These are phyloP conservation scores for Hymenoscyphus albidus DNA, from an alignment of 2,329 filamentous ascomycete genomes.

Conservation along the genomic window DNA sequence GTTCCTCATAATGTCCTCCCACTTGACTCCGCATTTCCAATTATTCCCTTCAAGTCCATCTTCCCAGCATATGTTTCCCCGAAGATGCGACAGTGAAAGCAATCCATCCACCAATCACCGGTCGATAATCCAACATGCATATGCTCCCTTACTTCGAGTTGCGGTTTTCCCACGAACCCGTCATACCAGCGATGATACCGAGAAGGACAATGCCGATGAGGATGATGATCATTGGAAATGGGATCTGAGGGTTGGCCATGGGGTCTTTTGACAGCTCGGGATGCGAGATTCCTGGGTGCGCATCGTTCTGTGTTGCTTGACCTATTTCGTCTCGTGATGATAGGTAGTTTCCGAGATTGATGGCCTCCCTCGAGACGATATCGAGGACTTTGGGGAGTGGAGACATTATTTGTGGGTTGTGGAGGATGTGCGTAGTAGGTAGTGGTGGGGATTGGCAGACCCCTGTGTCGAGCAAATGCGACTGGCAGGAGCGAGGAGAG, in stretches of 20 bases:
- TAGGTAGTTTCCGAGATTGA: not conserved
- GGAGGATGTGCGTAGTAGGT: not conserved
- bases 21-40: not conserved
- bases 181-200: not conserved
- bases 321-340: slow-evolving; percentile 1
- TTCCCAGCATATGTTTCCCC: not conserved
- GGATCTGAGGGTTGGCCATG: not conserved
- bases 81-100: not conserved
- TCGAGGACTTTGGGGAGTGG: not conserved
- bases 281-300: not conserved
- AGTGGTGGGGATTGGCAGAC: not conserved
- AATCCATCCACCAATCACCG: not conserved
- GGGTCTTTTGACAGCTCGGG: not conserved
- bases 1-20: not conserved
- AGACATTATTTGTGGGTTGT: not conserved
- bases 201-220: not conserved
- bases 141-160: not conserved
- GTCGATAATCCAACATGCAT: not conserved
- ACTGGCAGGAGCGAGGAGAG: not conserved
- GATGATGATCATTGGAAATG: not conserved
- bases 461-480: not conserved
- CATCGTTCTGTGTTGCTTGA: not conserved
- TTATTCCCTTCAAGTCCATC: not conserved
- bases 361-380: not conserved
- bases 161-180: not conserved